Percentiles rank a stretch among this genome's conserved stretches.
These are phyloP conservation scores for Naegleria lovaniensis DNA, from an alignment of 208 protist species.

Conservation along the genomic window DNA sequence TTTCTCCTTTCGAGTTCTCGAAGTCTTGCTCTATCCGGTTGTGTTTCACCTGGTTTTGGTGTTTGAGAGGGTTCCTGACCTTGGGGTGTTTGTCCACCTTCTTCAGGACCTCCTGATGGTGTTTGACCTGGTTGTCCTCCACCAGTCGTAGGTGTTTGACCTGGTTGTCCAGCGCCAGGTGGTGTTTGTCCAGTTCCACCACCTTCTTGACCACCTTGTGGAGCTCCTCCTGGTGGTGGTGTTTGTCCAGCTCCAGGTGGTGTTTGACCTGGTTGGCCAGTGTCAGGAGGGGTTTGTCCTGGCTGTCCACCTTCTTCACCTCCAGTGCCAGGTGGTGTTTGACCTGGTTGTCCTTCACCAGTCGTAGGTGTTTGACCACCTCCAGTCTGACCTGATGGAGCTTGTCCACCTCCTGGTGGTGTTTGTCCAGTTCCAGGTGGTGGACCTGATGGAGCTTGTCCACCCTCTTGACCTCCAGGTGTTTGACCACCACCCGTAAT, in stretches of 20 bases:
- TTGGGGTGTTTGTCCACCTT: background rate
- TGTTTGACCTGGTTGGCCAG: too few species aligned
- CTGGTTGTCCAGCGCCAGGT: background rate
- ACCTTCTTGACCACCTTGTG: background rate
- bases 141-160: background rate
- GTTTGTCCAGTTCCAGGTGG: too few species aligned
- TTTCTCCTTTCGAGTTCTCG: too few species aligned
- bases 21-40: background rate
- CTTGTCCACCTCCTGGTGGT: background rate
- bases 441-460: too few species aligned
- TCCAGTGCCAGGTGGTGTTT: too few species aligned
- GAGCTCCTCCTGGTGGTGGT: background rate
- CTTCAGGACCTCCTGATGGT: too few species aligned
- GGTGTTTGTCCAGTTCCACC: too few species aligned
- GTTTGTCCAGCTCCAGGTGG: too few species aligned
- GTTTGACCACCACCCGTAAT: background rate
- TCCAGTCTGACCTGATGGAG: background rate
- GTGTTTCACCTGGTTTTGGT: background rate
- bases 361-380: background rate
- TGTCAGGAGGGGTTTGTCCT: too few species aligned
- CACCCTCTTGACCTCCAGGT: background rate
- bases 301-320: background rate
- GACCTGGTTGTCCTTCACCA: too few species aligned
- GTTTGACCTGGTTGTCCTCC: too few species aligned
- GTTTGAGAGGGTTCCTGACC: background rate